phyloP scores from a whole-genome alignment of 495 filamentous ascomycete genomes.

The Aspergillus conjunctus region DNA sequence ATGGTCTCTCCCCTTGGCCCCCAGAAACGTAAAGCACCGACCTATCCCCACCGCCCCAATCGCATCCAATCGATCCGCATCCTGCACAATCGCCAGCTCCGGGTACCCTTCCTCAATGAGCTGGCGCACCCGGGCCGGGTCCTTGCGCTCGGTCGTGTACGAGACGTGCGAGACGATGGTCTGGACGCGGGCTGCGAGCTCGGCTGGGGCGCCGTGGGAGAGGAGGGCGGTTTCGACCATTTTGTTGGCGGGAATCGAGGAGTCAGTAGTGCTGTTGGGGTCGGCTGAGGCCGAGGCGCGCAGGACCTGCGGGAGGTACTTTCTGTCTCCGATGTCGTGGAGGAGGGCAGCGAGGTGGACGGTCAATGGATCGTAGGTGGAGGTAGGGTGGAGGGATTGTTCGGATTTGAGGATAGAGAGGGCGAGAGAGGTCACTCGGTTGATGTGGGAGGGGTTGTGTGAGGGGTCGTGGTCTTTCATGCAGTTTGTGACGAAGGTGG shows the following conservation, averaged over 20 bases:
- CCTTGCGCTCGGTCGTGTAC: constrained; percentile 70
- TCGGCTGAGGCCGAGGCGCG: background rate
- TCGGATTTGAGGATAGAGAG: constrained; percentile 57
- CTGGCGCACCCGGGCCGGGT: constrained; percentile 52
- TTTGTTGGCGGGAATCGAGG: constrained; percentile 47
- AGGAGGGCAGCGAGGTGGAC: constrained; percentile 75
- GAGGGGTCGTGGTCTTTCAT: constrained; percentile 84
- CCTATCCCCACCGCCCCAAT: constrained; percentile 84
- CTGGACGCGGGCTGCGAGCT: constrained; percentile 66
- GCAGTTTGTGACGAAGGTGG: constrained; percentile 62
- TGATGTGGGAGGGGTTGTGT: constrained; percentile 82
- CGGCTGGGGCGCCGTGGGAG: constrained; percentile 51
- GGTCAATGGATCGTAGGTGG: constrained; percentile 54
- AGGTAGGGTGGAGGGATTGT: constrained; percentile 14
- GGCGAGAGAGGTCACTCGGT: constrained; percentile 75
- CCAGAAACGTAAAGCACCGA: constrained; percentile 75
- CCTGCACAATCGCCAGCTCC: constrained; percentile 84
- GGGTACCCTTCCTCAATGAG: constrained; percentile 59
- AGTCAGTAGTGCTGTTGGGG: constrained; percentile 1
- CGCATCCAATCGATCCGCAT: constrained; percentile 88
- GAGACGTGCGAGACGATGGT: constrained; percentile 71
- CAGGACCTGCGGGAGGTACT: constrained; percentile 57
- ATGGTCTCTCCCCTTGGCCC: constrained; percentile 53
- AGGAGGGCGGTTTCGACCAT: constrained; percentile 60
- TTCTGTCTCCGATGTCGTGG: constrained; percentile 86